Evolutionary conservation across 345 rosid genomes (phyloP).

Genomic region (Lumnitzera racemosa): DNA sequence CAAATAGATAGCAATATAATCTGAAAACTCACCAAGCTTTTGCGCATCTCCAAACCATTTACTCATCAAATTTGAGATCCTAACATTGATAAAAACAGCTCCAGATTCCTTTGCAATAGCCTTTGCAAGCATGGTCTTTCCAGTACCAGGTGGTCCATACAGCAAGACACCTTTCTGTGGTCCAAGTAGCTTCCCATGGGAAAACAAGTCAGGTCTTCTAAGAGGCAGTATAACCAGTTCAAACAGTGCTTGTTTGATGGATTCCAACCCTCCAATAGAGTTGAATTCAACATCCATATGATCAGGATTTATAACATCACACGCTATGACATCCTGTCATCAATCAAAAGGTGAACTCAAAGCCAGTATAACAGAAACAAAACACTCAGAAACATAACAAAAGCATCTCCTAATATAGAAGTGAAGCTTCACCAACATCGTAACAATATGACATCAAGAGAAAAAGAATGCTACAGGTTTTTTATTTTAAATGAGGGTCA

Average conservation of each 20-base stretch:
- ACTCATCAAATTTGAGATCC: constrained; percentile 90
- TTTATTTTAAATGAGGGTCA: no score
- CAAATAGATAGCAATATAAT: no score
- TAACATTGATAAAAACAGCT: constrained; percentile 90
- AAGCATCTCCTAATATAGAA: no score
- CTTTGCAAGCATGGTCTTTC: constrained; percentile 99
- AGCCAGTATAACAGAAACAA: neutral
- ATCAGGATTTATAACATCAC: constrained; percentile 94
- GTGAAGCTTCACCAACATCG: no score
- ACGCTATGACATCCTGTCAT: constrained; percentile 86
- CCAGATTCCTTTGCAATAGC: constrained; percentile 97
- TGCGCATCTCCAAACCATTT: constrained; percentile 99
- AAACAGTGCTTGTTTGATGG: constrained; percentile 68
- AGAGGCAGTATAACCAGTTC: constrained; percentile 92
- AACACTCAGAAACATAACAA: neutral
- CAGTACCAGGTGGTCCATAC: constrained; percentile 98
- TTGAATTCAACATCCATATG: constrained; percentile 87
- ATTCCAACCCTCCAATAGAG: constrained; percentile 82
- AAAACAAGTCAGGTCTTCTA: constrained; percentile 82
- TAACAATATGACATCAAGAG: no score
- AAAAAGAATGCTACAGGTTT: no score
- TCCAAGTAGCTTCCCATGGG: constrained; percentile 86
- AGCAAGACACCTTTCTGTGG: constrained; percentile 96
- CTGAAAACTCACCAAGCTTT: constrained; percentile 70
- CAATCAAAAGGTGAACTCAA: neutral